Evolutionary conservation across 2,329 filamentous ascomycete species (phyloP).

Genomic region (Arthroderma sp.): DNA sequence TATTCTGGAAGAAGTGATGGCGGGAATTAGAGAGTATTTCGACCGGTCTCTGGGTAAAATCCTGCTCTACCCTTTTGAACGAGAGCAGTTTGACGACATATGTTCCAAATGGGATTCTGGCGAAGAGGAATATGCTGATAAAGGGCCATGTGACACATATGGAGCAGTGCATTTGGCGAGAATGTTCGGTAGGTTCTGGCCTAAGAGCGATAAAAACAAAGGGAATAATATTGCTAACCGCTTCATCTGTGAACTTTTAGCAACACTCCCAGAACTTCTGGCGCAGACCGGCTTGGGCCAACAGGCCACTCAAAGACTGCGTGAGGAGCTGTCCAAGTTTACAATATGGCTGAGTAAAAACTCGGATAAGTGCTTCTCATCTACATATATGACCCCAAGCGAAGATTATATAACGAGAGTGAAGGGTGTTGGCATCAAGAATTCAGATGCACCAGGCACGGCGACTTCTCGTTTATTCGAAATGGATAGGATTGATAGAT

Average conservation of each 20-base stretch:
- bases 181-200: slow-evolving; percentile 56
- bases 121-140: slow-evolving; percentile 52
- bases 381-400: slow-evolving; percentile 30
- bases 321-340: slow-evolving; percentile 79
- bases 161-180: slow-evolving; percentile 85
- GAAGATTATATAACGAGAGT: slow-evolving; percentile 27
- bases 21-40: slow-evolving; percentile 84
- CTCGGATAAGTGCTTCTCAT: slow-evolving; percentile 58
- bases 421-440: slow-evolving; percentile 4
- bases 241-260: slow-evolving; percentile 32
- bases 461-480: slow-evolving; percentile 19
- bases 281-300: slow-evolving; percentile 97
- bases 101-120: slow-evolving; percentile 54
- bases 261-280: slow-evolving; percentile 80
- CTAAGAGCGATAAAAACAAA: background rate
- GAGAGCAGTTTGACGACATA: slow-evolving; percentile 71
- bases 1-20: slow-evolving; percentile 77
- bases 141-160: slow-evolving; percentile 67
- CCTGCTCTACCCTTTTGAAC: slow-evolving; percentile 86
- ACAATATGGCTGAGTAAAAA: slow-evolving; percentile 73
- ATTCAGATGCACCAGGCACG: slow-evolving; percentile 16
- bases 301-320: slow-evolving; percentile 74
- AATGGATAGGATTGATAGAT: slow-evolving; percentile 1
- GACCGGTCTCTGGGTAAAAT: slow-evolving; percentile 80
- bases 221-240: background rate